Conservation (phyloP, 306 rosid species). For the Alnus glutinosa region DNA sequence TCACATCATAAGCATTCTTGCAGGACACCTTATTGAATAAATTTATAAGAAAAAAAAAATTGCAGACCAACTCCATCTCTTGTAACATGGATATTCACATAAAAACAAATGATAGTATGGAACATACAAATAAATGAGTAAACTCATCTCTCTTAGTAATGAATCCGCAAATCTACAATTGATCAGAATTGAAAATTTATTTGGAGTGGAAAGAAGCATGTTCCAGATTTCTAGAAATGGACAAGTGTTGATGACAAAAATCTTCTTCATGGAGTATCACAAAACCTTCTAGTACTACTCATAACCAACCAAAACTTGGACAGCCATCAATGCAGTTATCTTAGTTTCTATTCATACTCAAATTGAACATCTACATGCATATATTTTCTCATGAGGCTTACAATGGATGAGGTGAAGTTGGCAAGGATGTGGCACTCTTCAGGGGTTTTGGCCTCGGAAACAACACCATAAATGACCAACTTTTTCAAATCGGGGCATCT, state of each 20-base stretch:
- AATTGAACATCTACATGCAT: constrained; percentile 55
- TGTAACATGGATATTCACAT: background rate
- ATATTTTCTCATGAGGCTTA: constrained; percentile 60
- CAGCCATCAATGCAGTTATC: background rate
- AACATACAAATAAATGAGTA: constrained; percentile 1
- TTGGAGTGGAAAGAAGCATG: constrained; percentile 3
- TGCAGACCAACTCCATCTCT: background rate
- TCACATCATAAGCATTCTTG: no score
- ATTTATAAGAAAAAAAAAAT: no score
- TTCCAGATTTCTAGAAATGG: constrained; percentile 11
- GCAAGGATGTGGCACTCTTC: constrained; percentile 67
- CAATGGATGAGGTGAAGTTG: constrained; percentile 55
- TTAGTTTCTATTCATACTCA: constrained; percentile 49
- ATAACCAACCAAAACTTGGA: constrained; percentile 1
- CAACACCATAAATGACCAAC: constrained; percentile 60
- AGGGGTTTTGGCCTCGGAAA: constrained; percentile 60
- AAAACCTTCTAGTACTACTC: constrained; percentile 24
- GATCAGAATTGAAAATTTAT: background rate
- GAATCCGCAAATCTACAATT: constrained; percentile 33
- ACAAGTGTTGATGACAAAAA: background rate
- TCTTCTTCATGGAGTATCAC: background rate
- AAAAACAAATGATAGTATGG: background rate
- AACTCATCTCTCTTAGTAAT: constrained; percentile 22
- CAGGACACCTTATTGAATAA: background rate
- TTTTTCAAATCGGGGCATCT: constrained; percentile 73